A percentile compares a stretch with the other conserved stretches of the same genome.
These are phyloP conservation scores for Cucurbitaria berberidis DNA, from an alignment of 2,329 filamentous ascomycete genomes.

Conservation along the genomic window DNA sequence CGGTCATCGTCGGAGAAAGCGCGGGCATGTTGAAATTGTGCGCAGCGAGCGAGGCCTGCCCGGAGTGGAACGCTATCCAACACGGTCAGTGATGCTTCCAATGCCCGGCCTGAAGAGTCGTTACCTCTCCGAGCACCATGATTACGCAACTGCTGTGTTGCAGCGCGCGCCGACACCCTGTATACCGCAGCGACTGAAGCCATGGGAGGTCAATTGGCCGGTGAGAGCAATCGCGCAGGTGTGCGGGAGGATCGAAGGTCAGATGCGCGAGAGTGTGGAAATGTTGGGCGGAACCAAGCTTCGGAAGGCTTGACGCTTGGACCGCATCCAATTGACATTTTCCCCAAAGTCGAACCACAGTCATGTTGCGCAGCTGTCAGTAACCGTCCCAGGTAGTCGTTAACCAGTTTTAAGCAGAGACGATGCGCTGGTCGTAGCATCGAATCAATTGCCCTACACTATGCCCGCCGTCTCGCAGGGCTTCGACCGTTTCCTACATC, in stretches of 20 bases:
- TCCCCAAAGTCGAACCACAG: constrained; percentile 5
- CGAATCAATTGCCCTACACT: constrained; percentile 6
- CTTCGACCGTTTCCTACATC: constrained; percentile 34
- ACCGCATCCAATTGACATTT: constrained; percentile 24
- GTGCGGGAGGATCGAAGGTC: constrained; percentile 14
- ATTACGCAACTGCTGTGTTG: constrained; percentile 58
- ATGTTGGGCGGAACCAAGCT: constrained; percentile 43
- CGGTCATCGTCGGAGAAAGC: constrained; percentile 90
- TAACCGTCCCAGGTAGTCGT: background rate
- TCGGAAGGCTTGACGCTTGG: constrained; percentile 26
- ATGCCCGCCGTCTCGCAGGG: constrained; percentile 44
- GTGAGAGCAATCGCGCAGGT: constrained; percentile 17
- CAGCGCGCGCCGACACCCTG: constrained; percentile 67
- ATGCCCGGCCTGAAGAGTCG: constrained; percentile 33
- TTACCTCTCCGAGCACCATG: constrained; percentile 65
- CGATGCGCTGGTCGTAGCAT: background rate
- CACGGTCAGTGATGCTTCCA: constrained; percentile 25
- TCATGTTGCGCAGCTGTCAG: background rate
- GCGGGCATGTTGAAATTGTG: constrained; percentile 92
- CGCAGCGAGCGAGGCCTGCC: constrained; percentile 69
- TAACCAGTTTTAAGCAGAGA: background rate
- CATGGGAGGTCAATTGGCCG: constrained; percentile 56
- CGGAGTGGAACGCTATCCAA: constrained; percentile 67
- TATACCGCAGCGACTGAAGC: constrained; percentile 70
- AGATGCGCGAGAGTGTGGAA: constrained; percentile 33